Base-by-base conservation (phyloP, 805 yeast species). In the Candida fluviatilis region DNA sequence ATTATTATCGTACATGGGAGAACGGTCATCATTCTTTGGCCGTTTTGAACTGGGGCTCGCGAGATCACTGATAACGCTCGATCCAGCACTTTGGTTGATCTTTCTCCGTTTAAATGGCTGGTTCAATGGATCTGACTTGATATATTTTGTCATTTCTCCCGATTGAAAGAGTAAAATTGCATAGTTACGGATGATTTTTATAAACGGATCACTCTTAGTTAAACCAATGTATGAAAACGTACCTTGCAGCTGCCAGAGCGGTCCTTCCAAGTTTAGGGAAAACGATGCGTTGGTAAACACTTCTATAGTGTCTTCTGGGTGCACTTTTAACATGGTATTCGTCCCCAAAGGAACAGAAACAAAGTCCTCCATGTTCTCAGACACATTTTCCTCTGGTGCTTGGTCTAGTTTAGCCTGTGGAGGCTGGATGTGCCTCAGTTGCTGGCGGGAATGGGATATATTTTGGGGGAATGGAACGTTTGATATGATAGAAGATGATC, bases 231-330 rank as follows among this genome's bases (percentile, higher is more conserved):
- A 67, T 1, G 72, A 62, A 15, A 67, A 36, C 5, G 57, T 52
- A 2, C 74, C 74, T 33, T 66, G 71, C 34, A 57, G 60, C 42
- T 66, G 72, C 61, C 70, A 58, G 17, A 43, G 42, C 2, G 57
- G 52, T 7, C 73, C 72, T 37, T 67, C 72, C 4, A 65, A 52
- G 33, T 53, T 47, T 15, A 66, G 42, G 0, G 71, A 57, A 38
- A 34, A 51, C 34, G 66, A 62, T 4, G 73, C 68, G 38, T 57
- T 54, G 15, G 60, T 42, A 33, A 66, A 64, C 0, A 58, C 39
- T n/a, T 53, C 50, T 25, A 68, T 55, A 4, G 57, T 45, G 45
- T 68, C 72, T 27, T 56, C 43, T 2, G 64, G 60, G 25, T 58
- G 51, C 25, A 68, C 51, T 34, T 57, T 55, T 18, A 68, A 48